Conservation (phyloP, 352 stramenopile genomes). For the Thalassiosira allenii region DNA sequence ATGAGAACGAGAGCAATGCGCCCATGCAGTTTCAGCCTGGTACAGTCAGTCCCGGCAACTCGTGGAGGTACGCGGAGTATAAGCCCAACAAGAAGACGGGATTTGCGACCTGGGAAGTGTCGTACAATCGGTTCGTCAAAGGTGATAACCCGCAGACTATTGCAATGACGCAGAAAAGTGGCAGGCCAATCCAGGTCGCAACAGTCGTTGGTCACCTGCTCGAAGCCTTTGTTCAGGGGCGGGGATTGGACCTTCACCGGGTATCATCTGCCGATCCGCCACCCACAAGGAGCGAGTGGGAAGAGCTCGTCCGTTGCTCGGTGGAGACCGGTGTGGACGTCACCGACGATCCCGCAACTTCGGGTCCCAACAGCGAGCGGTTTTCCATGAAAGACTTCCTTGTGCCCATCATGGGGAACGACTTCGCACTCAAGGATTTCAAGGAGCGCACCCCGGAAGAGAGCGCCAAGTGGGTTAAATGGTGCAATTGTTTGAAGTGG, state of each 20-base stretch:
- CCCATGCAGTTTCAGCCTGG: constrained; percentile 43
- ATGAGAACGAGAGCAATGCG: constrained; percentile 17
- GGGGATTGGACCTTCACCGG: constrained; percentile 63
- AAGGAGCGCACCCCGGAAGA: constrained; percentile 69
- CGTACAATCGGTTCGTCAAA: constrained; percentile 68
- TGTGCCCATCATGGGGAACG: constrained; percentile 64
- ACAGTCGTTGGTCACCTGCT: constrained; percentile 79
- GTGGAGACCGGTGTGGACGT: constrained; percentile 63
- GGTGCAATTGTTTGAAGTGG: constrained; percentile 72
- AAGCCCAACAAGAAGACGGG: constrained; percentile 83
- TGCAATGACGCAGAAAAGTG: constrained; percentile 72
- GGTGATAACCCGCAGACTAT: constrained; percentile 77
- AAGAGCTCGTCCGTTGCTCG: constrained; percentile 60
- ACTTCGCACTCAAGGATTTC: constrained; percentile 63
- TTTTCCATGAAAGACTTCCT: constrained; percentile 79
- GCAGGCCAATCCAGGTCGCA: constrained; percentile 69
- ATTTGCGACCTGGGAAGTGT: constrained; percentile 74
- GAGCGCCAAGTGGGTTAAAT: constrained; percentile 59
- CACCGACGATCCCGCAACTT: constrained; percentile 64
- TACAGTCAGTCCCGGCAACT: constrained; percentile 38
- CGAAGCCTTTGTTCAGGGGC: constrained; percentile 67
- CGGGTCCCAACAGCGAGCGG: constrained; percentile 48
- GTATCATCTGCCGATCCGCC: constrained; percentile 42
- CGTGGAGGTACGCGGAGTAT: constrained; percentile 73
- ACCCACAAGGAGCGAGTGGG: constrained; percentile 71